A percentile compares a stretch with the other conserved stretches of the same genome.
phyloP scores from a whole-genome alignment of 2,329 filamentous ascomycete species.

The Pseudogymnoascus sp. region DNA sequence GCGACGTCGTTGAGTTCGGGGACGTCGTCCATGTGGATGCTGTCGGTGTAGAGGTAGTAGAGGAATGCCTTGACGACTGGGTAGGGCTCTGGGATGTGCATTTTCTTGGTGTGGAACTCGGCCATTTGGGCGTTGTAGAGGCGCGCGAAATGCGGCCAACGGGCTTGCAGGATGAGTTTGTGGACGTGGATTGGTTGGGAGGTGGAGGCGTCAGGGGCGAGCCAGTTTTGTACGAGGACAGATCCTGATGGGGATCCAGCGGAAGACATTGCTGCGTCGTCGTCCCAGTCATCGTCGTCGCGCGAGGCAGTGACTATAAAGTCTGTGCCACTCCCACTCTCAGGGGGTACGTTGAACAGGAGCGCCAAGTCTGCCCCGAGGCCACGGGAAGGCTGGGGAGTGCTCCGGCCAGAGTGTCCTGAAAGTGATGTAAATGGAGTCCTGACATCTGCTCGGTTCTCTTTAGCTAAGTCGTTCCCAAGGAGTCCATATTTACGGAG shows the following conservation, averaged over 20 bases:
- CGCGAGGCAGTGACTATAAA: conserved; percentile 83
- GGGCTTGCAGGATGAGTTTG: conserved; percentile 83
- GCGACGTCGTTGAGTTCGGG: conserved; percentile 76
- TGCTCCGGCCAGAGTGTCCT: conserved; percentile 10
- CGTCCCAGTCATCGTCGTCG: conserved; percentile 61
- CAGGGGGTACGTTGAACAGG: conserved; percentile 79
- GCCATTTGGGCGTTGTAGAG: conserved; percentile 92
- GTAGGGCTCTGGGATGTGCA: conserved; percentile 97
- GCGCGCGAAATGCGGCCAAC: conserved; percentile 93
- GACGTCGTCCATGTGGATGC: conserved; percentile 55
- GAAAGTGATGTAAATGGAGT: conserved; percentile 23
- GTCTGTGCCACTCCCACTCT: conserved; percentile 78
- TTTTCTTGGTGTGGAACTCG: conserved; percentile 92
- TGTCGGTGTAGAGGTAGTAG: conserved; percentile 95
- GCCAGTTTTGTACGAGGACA: conserved; percentile 38
- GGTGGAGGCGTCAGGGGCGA: conserved; percentile 53
- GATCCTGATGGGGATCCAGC: background rate
- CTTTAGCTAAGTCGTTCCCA: conserved; percentile 58
- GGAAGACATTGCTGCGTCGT: conserved; percentile 49
- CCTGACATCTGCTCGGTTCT: conserved; percentile 17
- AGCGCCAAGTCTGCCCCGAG: conserved; percentile 79
- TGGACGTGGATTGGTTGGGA: conserved; percentile 89
- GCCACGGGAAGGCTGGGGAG: conserved; percentile 51
- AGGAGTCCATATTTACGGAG: conserved; percentile 84
- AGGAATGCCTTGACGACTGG: conserved; percentile 89